These are phyloP conservation scores for Arabis alpina DNA, from an alignment of 345 rosid genomes.

Conservation along the genomic window DNA sequence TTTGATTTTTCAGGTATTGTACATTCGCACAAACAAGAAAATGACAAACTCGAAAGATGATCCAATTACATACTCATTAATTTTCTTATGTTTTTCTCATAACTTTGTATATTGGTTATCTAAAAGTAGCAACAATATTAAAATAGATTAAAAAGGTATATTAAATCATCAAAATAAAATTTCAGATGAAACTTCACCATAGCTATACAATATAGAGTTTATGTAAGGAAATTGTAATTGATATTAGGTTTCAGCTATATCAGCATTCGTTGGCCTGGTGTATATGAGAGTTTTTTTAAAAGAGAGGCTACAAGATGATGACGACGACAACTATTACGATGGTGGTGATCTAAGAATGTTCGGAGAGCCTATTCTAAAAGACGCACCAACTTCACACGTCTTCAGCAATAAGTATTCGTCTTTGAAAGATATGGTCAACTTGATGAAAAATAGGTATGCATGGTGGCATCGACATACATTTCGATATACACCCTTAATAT, in stretches of 20 bases:
- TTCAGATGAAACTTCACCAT: neutral
- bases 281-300: slow-evolving; percentile 83
- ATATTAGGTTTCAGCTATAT: slow-evolving; percentile 58
- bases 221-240: neutral
- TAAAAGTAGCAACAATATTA: neutral
- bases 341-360: slow-evolving; percentile 19
- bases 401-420: slow-evolving; percentile 54
- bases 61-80: neutral
- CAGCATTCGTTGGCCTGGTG: slow-evolving; percentile 54
- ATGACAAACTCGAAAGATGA: neutral
- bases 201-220: neutral
- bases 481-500: neutral
- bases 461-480: neutral
- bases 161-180: too few species aligned
- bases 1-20: slow-evolving; percentile 61
- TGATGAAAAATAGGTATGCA: slow-evolving; percentile 62
- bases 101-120: neutral
- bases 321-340: neutral
- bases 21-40: neutral
- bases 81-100: neutral
- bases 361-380: slow-evolving; percentile 53
- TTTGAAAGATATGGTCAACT: slow-evolving; percentile 48
- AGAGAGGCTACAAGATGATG: slow-evolving; percentile 49
- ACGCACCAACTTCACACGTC: slow-evolving; percentile 27
- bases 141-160: too few species aligned